Evolutionary conservation across 768 basidiomycete species (phyloP).

Genomic region (Leccinum aurantiacum): DNA sequence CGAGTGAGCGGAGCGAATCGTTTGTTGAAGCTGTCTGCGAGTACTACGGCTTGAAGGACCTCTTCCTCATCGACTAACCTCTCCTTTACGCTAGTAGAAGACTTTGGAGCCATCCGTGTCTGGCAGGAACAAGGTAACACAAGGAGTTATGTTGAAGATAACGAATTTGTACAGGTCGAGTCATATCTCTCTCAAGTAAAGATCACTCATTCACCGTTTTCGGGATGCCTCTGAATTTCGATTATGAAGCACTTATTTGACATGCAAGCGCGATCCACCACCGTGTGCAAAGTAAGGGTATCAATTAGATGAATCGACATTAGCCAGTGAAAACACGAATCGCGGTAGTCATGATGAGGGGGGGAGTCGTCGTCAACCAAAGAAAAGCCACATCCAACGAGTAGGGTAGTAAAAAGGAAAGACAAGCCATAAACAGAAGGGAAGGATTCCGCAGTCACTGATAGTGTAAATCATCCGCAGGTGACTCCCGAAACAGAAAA

Average conservation of each 20-base stretch:
- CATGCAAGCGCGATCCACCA: constrained; percentile 36
- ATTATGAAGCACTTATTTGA: constrained; percentile 35
- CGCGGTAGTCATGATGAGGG: constrained; percentile 59
- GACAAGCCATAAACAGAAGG: constrained; percentile 36
- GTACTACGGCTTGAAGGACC: constrained; percentile 89
- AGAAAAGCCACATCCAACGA: constrained; percentile 60
- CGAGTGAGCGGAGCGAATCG: constrained; percentile 89
- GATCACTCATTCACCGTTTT: neutral
- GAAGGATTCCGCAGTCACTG: constrained; percentile 39
- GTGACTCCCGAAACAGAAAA: constrained; percentile 37
- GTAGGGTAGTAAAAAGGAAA: constrained; percentile 41
- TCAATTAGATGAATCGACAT: constrained; percentile 66
- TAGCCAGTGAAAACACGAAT: constrained; percentile 61
- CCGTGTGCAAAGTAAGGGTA: constrained; percentile 42
- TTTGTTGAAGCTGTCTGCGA: constrained; percentile 96
- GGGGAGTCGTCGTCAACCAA: constrained; percentile 54
- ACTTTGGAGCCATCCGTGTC: constrained; percentile 64
- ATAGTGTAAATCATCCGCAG: constrained; percentile 37
- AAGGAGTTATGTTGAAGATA: neutral
- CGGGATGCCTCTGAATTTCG: constrained; percentile 15
- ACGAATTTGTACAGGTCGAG: constrained; percentile 18
- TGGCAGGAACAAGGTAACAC: neutral
- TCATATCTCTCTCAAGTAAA: constrained; percentile 14
- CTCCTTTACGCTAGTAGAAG: constrained; percentile 53
- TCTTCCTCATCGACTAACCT: constrained; percentile 76